Base-by-base conservation (phyloP, 495 filamentous ascomycete species). In the Oleoguttula mirabilis region DNA sequence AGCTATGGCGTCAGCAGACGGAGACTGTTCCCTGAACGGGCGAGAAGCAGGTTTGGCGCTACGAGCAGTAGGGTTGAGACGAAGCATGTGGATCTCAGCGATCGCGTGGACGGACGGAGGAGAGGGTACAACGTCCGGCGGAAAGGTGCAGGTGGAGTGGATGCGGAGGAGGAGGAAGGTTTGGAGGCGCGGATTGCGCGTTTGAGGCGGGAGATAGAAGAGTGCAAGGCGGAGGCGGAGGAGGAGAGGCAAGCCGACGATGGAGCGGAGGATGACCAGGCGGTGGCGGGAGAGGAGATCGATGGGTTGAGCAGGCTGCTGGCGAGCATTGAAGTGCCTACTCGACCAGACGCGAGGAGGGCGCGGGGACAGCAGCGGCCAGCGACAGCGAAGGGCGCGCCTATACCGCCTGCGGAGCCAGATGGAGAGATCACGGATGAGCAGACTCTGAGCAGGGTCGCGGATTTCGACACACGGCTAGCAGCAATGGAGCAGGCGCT, bases 391-490 rank as follows among this genome's bases (percentile, higher is more conserved):
- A 23, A 30, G 7, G 20, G 22, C 20, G 20, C 19, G 16, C 19
- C 2, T 3, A 33, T 34, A 22, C 15, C 5, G 12, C 14, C 46
- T 47, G 37, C 32, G 50, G 17, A 32, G 41, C 30, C 43, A 41
- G 37, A 55, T 52, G 30, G 25, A 31, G 22, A 55, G 10, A 17
- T 39, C 10, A 47, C 21, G 21, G 41, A 56, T 27, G 49, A 49
- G 23, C 48, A 53, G 25, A 46, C 32, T 8, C 70, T 95, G 10
- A 74, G 79, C 15, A 82, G 84, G 54, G 84, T 84, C 4, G 84
- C 87, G 19, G 82, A 88, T 42, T 93, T 96, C 47, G 90, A 95
- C 56, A 66, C 71, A 23, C 78, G 90, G 3, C 69, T 99, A 3
- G 65, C 79, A 0, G 54, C 79, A 6, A 66, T 99, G 23, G 90